Conservation (phyloP, 768 basidiomycete genomes). For the Trametes sanguinea region DNA sequence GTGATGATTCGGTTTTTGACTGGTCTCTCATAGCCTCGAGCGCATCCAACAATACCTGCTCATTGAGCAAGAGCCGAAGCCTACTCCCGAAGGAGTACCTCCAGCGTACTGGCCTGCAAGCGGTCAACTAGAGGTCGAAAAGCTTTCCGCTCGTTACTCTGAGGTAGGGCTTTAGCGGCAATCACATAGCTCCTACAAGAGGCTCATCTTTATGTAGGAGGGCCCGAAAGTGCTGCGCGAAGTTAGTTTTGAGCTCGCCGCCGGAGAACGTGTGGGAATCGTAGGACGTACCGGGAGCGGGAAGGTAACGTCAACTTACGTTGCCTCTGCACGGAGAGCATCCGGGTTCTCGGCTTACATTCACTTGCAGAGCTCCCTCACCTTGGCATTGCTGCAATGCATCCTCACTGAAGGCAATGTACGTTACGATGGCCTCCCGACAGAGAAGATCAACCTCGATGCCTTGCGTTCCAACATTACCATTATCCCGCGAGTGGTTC, state of each 20-base stretch:
- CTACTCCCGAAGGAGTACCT: slow-evolving; percentile 39
- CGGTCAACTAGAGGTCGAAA: slow-evolving; percentile 51
- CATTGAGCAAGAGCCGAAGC: slow-evolving; percentile 52
- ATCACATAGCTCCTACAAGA: slow-evolving; percentile 17
- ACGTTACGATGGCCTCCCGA: slow-evolving; percentile 49
- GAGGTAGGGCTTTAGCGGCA: slow-evolving; percentile 4
- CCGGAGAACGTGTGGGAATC: slow-evolving; percentile 53
- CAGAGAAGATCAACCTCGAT: slow-evolving; percentile 50
- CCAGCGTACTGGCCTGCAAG: slow-evolving; percentile 66
- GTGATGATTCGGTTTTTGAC: not conserved
- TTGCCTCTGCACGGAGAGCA: not conserved
- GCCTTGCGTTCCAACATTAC: slow-evolving; percentile 54
- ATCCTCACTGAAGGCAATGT: slow-evolving; percentile 54
- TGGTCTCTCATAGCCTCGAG: slow-evolving; percentile 38
- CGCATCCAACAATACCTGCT: slow-evolving; percentile 54
- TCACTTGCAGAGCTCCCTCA: slow-evolving; percentile 42
- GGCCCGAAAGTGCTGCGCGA: slow-evolving; percentile 53
- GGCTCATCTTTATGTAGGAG: slow-evolving; percentile 36
- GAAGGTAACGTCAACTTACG: slow-evolving; percentile 33
- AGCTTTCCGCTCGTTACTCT: slow-evolving; percentile 51
- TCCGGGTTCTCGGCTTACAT: slow-evolving; percentile 10
- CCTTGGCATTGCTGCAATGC: slow-evolving; percentile 53
- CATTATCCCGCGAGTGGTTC: slow-evolving; percentile 58
- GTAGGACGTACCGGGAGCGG: slow-evolving; percentile 61
- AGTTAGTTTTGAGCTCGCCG: slow-evolving; percentile 47